Percentiles rank a stretch among this genome's conserved stretches.
These are phyloP conservation scores for Aspergillus nanangensis DNA, from an alignment of 495 filamentous ascomycete genomes.

Conservation along the genomic window DNA sequence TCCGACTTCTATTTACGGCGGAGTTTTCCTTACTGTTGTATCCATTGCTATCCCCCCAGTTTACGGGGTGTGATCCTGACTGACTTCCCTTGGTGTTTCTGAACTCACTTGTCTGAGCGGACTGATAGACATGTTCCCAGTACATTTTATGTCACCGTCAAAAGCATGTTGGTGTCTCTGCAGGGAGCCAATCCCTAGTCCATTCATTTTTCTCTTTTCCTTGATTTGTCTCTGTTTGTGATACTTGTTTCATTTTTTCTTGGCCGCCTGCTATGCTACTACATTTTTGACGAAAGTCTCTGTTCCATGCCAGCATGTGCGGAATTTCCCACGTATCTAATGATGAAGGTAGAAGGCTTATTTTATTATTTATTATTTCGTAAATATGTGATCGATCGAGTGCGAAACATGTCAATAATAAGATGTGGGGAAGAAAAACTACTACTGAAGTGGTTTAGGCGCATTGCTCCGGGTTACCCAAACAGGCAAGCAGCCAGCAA, in stretches of 20 bases:
- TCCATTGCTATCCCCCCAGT: not conserved
- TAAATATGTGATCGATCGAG: too few species aligned
- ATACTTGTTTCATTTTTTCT: not conserved
- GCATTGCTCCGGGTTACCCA: not conserved
- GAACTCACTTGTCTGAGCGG: not conserved
- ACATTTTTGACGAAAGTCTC: not conserved
- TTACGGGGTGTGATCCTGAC: not conserved
- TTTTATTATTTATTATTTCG: too few species aligned
- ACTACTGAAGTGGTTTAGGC: not conserved
- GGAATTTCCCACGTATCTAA: not conserved
- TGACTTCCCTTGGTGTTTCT: not conserved
- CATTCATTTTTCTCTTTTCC: not conserved
- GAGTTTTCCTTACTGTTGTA: not conserved
- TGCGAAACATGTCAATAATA: not conserved
- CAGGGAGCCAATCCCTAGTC: not conserved
- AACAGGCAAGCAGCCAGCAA: not conserved
- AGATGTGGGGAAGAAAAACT: too few species aligned
- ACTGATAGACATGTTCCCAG: too few species aligned
- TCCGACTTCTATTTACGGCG: conserved; percentile 1
- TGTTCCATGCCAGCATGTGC: not conserved
- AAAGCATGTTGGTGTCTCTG: too few species aligned
- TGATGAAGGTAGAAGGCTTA: too few species aligned
- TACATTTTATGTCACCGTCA: too few species aligned
- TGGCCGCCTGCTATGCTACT: not conserved
- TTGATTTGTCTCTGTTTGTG: not conserved